A percentile compares a stretch with the other conserved stretches of the same genome.
Evolutionary conservation across 176 grass and related monocot genomes (phyloP).

Genomic region (Eleusine coracana): DNA sequence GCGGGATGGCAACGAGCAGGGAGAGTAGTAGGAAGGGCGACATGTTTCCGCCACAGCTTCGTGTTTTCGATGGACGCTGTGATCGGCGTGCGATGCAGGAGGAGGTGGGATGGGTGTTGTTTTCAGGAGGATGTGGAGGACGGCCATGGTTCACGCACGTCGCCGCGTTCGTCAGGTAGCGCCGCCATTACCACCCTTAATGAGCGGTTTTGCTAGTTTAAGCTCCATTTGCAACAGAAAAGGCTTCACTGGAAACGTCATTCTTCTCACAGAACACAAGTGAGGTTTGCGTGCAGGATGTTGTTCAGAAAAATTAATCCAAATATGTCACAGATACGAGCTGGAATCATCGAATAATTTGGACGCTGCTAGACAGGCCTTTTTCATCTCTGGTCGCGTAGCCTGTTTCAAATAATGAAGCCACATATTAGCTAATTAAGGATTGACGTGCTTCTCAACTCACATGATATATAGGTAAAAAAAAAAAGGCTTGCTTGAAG

Average conservation of each 20-base stretch:
- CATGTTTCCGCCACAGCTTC: constrained; percentile 2
- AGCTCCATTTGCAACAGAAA: not conserved
- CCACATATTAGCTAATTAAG: too few species aligned
- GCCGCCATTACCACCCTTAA: not conserved
- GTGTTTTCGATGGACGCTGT: not conserved
- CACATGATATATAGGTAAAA: too few species aligned
- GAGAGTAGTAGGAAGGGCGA: not conserved
- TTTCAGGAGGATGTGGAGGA: not conserved
- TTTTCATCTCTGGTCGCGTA: too few species aligned
- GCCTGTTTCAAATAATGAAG: too few species aligned
- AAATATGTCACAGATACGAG: too few species aligned
- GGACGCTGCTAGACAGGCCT: too few species aligned
- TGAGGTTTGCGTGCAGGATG: too few species aligned
- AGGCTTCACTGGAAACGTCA: not conserved
- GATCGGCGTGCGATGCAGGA: not conserved
- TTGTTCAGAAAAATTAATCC: too few species aligned
- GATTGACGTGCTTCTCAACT: too few species aligned
- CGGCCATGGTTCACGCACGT: not conserved
- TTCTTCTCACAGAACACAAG: not conserved
- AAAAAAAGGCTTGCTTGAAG: too few species aligned
- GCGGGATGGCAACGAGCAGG: not conserved
- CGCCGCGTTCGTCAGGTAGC: not conserved
- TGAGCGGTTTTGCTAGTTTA: not conserved
- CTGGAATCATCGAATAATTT: too few species aligned
- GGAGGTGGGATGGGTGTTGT: not conserved